Conservation (phyloP, 805 yeast species). For the Cyberlindnera veronae region DNA sequence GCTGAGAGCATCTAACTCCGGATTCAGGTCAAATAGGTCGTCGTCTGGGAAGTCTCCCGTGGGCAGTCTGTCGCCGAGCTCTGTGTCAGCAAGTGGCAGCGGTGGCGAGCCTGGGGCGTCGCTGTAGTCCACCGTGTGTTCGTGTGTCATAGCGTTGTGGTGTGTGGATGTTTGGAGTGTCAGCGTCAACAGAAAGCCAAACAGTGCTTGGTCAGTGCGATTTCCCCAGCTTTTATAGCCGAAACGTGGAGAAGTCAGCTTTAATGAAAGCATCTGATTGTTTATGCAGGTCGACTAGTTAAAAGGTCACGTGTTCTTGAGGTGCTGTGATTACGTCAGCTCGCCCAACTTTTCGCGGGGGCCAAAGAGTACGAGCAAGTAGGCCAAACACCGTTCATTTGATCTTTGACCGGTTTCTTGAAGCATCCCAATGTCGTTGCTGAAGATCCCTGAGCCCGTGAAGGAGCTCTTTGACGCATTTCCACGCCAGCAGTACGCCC, state of each 20-base stretch:
- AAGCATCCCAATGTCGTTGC: conserved; percentile 9
- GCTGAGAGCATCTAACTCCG: conserved; percentile 15
- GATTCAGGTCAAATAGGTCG: conserved; percentile 26
- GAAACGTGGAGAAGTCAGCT: neutral
- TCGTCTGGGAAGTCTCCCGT: conserved; percentile 9
- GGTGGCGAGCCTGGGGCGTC: conserved; percentile 25
- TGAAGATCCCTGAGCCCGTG: conserved; percentile 39
- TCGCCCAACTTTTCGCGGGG: too few relatives aligned
- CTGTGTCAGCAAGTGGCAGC: conserved; percentile 25
- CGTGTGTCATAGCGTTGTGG: too few relatives aligned
- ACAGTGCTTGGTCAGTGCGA: too few relatives aligned
- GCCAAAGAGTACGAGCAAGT: too few relatives aligned
- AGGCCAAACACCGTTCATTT: too few relatives aligned
- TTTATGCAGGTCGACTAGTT: too few relatives aligned
- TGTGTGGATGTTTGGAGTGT: neutral
- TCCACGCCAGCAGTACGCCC: conserved; percentile 44
- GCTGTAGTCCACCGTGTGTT: conserved; percentile 13
- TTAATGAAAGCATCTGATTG: neutral
- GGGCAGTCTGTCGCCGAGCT: conserved; percentile 13
- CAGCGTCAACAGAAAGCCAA: too few relatives aligned
- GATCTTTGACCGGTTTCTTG: too few relatives aligned
- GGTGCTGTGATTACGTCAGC: too few relatives aligned
- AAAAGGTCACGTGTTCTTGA: too few relatives aligned
- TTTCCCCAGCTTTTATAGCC: neutral
- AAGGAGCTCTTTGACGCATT: conserved; percentile 46